Percentiles rank a stretch among this genome's conserved stretches.
phyloP scores from a whole-genome alignment of 1,284 basidiomycete genomes.

The Coniferiporia weirii region DNA sequence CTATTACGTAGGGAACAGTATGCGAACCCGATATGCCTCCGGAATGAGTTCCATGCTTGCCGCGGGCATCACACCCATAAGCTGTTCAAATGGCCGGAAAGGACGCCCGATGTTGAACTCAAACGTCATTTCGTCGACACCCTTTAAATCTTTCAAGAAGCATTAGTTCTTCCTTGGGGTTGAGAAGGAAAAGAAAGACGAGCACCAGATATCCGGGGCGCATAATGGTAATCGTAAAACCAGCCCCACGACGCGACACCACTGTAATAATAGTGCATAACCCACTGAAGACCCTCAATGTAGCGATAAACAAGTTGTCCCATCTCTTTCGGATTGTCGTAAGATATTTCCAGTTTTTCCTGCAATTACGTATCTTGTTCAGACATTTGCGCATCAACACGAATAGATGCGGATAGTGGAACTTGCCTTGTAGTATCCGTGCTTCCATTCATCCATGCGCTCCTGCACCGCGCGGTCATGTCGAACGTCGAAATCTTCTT shows the following conservation, averaged over 20 bases:
- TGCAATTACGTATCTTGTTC: constrained; percentile 27
- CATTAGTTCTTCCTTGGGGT: background rate
- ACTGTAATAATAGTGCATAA: constrained; percentile 97
- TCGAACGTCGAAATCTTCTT: constrained; percentile 71
- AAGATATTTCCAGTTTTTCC: constrained; percentile 82
- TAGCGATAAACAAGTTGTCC: constrained; percentile 73
- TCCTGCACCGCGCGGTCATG: constrained; percentile 70
- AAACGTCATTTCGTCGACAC: constrained; percentile 78
- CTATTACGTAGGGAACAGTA: background rate
- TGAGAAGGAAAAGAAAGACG: constrained; percentile 22
- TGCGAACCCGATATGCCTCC: constrained; percentile 67
- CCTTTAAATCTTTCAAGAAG: constrained; percentile 61
- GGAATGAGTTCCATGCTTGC: constrained; percentile 90
- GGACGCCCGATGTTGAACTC: constrained; percentile 84
- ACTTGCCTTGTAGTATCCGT: constrained; percentile 80
- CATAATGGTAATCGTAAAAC: constrained; percentile 99
- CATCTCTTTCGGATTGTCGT: constrained; percentile 63
- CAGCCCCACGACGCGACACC: constrained; percentile 97
- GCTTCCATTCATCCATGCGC: constrained; percentile 93
- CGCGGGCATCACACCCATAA: constrained; percentile 95
- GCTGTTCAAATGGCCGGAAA: constrained; percentile 92
- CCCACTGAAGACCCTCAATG: constrained; percentile 96
- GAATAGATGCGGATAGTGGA: background rate
- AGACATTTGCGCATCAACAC: background rate
- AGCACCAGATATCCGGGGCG: constrained; percentile 86